These are phyloP conservation scores for Pichia ethanolica DNA, from an alignment of 805 yeast species.

Conservation along the genomic window DNA sequence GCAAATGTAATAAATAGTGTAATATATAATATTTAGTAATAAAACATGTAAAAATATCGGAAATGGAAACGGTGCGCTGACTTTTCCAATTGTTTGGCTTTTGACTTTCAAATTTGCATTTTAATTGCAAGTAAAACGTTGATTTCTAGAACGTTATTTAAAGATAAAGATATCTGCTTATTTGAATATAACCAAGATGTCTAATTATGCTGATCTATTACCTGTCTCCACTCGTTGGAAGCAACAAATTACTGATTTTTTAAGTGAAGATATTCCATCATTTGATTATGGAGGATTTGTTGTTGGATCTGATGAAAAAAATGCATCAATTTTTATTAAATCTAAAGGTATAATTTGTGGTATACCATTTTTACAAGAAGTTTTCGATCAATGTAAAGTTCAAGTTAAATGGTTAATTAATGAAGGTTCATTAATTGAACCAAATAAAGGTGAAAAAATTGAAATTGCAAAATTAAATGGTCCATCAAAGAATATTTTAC, in stretches of 20 bases:
- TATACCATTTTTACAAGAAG: conserved; percentile 83
- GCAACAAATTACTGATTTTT: conserved; percentile 63
- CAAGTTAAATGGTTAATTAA: conserved; percentile 61
- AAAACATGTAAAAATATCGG: no score
- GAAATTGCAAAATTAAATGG: conserved; percentile 76
- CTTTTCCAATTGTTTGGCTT: no score
- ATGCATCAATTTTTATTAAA: conserved; percentile 77
- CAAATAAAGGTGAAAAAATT: conserved; percentile 40
- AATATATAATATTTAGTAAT: no score
- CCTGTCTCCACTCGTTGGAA: conserved; percentile 82
- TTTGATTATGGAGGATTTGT: conserved; percentile 94
- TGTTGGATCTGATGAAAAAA: conserved; percentile 68
- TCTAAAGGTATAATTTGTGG: conserved; percentile 77
- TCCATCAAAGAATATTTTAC: conserved; percentile 66
- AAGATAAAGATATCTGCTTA: no score
- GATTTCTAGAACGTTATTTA: no score
- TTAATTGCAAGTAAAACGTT: not conserved
- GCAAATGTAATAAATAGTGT: no score
- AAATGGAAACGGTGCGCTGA: no score
- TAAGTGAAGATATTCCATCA: conserved; percentile 85
- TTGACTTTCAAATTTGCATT: not conserved
- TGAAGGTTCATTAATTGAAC: conserved; percentile 59
- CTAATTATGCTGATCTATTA: conserved; percentile 38
- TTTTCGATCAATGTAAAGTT: conserved; percentile 67
- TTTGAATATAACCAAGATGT: not conserved